These are phyloP conservation scores for Xylariaceae sp. DNA, from an alignment of 2,329 filamentous ascomycete genomes.

Conservation along the genomic window DNA sequence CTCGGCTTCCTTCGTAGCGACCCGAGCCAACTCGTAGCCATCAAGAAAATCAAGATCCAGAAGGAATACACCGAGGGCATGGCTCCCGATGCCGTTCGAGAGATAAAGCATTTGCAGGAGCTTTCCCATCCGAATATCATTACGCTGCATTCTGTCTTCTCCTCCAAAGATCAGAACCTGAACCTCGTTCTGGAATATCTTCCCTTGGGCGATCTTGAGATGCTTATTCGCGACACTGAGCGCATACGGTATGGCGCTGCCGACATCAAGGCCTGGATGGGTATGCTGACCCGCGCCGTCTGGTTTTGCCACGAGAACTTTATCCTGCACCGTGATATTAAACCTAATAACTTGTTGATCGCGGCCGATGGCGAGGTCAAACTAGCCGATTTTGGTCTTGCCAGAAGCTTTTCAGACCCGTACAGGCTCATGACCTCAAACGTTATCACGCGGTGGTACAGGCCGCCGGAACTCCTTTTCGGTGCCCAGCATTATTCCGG, in stretches of 20 bases:
- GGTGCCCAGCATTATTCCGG: constrained; percentile 85
- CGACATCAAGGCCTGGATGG: constrained; percentile 98
- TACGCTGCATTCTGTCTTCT: constrained; percentile 85
- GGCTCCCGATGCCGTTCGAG: constrained; percentile 88
- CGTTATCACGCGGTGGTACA: constrained; percentile 96
- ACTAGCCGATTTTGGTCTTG: constrained; percentile 95
- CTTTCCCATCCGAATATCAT: constrained; percentile 95
- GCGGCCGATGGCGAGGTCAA: constrained; percentile 91
- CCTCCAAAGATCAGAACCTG: constrained; percentile 92
- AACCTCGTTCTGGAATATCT: constrained; percentile 94
- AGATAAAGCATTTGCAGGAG: constrained; percentile 93
- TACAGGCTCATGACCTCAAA: constrained; percentile 85
- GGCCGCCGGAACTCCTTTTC: constrained; percentile 89
- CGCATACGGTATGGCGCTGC: constrained; percentile 75
- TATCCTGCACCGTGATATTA: constrained; percentile 95
- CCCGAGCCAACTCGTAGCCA: constrained; percentile 73
- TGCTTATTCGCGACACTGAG: constrained; percentile 81
- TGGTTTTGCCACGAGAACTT: constrained; percentile 97
- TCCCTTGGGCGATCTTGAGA: constrained; percentile 89
- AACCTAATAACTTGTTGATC: constrained; percentile 96
- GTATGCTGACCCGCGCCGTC: constrained; percentile 86
- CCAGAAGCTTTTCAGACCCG: constrained; percentile 83
- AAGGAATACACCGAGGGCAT: constrained; percentile 87
- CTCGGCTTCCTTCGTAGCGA: constrained; percentile 74
- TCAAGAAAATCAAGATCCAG: constrained; percentile 88